Conservation (phyloP, 148 eudicot species). For the Chenopodium suecicum region DNA sequence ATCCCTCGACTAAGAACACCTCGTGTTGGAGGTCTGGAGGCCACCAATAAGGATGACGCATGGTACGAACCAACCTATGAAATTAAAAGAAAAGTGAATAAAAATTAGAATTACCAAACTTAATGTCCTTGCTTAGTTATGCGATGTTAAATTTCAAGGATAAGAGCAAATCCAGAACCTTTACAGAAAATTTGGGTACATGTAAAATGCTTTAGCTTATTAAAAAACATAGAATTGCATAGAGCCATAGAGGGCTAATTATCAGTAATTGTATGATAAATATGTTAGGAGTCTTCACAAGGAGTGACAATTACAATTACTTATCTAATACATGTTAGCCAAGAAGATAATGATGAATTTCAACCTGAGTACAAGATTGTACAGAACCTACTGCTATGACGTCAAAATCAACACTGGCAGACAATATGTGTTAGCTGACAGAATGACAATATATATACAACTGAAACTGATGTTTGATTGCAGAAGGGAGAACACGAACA, state of each 20-base stretch:
- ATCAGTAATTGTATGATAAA: background rate
- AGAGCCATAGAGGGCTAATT: background rate
- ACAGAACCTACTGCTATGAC: background rate
- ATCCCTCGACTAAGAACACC: conserved; percentile 93
- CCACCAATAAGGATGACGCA: conserved; percentile 87
- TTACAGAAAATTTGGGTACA: background rate
- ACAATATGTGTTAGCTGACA: background rate
- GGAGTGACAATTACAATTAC: background rate
- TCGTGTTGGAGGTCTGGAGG: conserved; percentile 95
- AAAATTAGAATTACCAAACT: background rate
- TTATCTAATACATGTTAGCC: background rate
- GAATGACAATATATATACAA: background rate
- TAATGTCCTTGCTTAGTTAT: background rate
- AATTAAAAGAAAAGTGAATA: conserved; percentile 6
- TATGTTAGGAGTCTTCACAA: background rate
- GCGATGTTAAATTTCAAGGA: conserved; percentile 1
- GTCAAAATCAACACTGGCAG: no score
- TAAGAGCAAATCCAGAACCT: background rate
- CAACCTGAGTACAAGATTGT: background rate
- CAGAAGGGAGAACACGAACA: no score
- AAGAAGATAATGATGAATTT: background rate
- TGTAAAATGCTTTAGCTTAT: background rate
- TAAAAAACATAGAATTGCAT: background rate
- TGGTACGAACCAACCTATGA: conserved; percentile 90
- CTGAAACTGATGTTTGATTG: background rate